Percentiles rank a stretch among this genome's conserved stretches.
These are phyloP conservation scores for Parathielavia hyrcaniae DNA, from an alignment of 495 filamentous ascomycete species.

Conservation along the genomic window DNA sequence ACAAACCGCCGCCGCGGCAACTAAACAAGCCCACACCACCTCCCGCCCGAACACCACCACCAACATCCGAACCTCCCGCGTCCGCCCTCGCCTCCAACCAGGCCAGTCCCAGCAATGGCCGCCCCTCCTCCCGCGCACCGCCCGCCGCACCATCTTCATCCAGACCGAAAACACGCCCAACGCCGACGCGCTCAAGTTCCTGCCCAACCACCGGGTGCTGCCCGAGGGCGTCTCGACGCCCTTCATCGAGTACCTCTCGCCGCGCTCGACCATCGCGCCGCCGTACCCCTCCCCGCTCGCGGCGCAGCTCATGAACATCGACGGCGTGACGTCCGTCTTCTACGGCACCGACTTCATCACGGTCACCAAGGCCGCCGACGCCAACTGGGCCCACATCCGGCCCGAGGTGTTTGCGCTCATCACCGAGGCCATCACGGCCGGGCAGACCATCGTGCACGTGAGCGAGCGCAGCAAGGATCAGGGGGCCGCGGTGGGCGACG, in stretches of 20 bases:
- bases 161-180: conserved; percentile 94
- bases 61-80: conserved; percentile 1
- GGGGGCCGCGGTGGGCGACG: conserved; percentile 27
- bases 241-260: conserved; percentile 85
- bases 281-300: conserved; percentile 92
- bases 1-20: conserved; percentile 14
- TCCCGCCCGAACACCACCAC: neutral
- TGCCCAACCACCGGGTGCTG: conserved; percentile 76
- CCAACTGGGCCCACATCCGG: conserved; percentile 89
- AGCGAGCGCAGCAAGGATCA: conserved; percentile 49
- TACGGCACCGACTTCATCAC: conserved; percentile 95
- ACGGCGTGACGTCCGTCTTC: conserved; percentile 90
- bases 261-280: conserved; percentile 78
- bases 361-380: conserved; percentile 79
- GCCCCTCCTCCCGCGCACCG: conserved; percentile 1
- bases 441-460: conserved; percentile 71
- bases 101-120: neutral
- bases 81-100: conserved; percentile 20
- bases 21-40: conserved; percentile 22
- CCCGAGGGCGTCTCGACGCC: conserved; percentile 63
- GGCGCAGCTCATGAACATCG: conserved; percentile 78
- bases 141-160: conserved; percentile 80
- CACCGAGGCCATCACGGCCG: conserved; percentile 78
- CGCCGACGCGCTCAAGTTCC: conserved; percentile 85
- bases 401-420: conserved; percentile 93